Percentiles rank a stretch among this genome's conserved stretches.
These are phyloP conservation scores for Kodamaea sagamina DNA, from an alignment of 805 yeast genomes.

Conservation along the genomic window DNA sequence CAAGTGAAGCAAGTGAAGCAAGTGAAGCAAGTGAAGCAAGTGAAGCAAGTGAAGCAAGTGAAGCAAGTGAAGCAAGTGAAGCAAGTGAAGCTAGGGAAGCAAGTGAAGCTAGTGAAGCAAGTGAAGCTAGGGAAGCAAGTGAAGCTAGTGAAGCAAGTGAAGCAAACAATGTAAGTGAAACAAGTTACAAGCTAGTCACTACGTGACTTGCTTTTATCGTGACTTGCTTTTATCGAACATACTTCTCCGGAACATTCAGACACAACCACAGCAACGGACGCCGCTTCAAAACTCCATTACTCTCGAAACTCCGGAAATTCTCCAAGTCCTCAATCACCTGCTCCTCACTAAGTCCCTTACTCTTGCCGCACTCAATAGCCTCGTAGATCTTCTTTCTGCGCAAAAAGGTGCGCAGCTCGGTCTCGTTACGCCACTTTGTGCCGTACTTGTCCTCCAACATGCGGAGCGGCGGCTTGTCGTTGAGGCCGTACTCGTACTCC, in stretches of 20 bases:
- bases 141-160: no score
- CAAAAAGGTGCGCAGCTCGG: constrained; percentile 54
- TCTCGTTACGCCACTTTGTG: constrained; percentile 58
- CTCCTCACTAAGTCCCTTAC: constrained; percentile 45
- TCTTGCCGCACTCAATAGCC: constrained; percentile 53
- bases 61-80: no score
- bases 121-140: no score
- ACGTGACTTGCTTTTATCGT: no score
- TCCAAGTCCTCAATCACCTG: constrained; percentile 50
- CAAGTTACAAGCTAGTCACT: no score
- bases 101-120: no score
- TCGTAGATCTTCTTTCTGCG: constrained; percentile 55
- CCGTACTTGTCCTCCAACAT: constrained; percentile 50
- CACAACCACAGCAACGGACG: constrained; percentile 22
- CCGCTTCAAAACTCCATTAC: constrained; percentile 40
- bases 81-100: no score
- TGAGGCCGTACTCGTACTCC: constrained; percentile 54
- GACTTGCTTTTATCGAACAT: constrained; percentile 4
- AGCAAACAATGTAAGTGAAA: no score
- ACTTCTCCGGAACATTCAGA: constrained; percentile 18
- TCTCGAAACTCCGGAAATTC: constrained; percentile 42
- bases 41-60: no score
- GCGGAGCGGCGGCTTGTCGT: constrained; percentile 54
- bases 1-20: no score
- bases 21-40: no score